Conservation (phyloP, 2,329 filamentous ascomycete species). For the Thyridium curvatum region DNA sequence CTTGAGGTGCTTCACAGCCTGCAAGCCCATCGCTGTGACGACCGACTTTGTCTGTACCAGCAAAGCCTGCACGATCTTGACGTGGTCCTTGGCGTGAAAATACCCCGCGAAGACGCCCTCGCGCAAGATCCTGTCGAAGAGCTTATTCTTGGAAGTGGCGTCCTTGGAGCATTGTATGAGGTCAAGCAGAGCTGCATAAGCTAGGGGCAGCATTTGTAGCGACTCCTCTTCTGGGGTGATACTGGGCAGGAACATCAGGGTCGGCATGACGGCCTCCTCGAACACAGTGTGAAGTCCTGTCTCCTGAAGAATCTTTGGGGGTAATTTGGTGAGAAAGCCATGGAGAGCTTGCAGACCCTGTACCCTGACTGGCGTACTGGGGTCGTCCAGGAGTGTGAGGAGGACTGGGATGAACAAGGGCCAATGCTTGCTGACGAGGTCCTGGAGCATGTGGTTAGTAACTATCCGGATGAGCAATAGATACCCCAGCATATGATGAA, state of each 20-base stretch:
- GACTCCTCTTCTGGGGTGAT: constrained; percentile 71
- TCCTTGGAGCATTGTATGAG: constrained; percentile 35
- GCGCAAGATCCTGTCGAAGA: constrained; percentile 50
- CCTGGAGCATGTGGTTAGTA: constrained; percentile 21
- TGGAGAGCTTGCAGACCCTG: constrained; percentile 38
- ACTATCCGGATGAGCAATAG: too few relatives aligned
- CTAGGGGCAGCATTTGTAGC: constrained; percentile 52
- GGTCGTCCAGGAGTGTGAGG: constrained; percentile 62
- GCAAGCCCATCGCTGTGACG: constrained; percentile 51
- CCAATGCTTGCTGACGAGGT: constrained; percentile 52
- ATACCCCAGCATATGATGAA: too few relatives aligned
- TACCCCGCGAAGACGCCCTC: constrained; percentile 50
- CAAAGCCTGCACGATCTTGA: constrained; percentile 50
- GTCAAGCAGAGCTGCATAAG: constrained; percentile 60
- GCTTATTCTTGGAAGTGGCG: constrained; percentile 8
- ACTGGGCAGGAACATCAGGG: constrained; percentile 69
- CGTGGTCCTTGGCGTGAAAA: constrained; percentile 52
- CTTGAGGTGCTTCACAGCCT: constrained; percentile 62
- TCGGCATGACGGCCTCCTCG: constrained; percentile 62
- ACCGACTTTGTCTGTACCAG: constrained; percentile 42
- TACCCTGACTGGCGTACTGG: constrained; percentile 42
- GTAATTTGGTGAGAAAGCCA: constrained; percentile 43
- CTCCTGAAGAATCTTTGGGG: constrained; percentile 36
- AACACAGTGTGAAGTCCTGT: constrained; percentile 65
- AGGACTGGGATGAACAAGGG: constrained; percentile 64